These are phyloP conservation scores for Oxytropis ochrocephala DNA, from an alignment of 306 rosid genomes.

Conservation along the genomic window DNA sequence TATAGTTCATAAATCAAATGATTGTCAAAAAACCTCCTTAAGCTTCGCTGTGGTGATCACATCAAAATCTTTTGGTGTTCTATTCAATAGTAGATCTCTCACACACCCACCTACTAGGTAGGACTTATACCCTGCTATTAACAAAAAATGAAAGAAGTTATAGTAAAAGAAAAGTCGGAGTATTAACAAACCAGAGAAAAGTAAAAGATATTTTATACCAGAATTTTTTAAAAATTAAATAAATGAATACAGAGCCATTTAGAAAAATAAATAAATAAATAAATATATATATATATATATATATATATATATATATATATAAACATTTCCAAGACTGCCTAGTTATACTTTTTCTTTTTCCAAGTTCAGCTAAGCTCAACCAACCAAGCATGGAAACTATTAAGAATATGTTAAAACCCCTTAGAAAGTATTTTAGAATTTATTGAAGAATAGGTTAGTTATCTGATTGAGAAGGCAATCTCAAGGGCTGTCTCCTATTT, in stretches of 20 bases:
- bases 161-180: background rate
- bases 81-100: slow-evolving; percentile 72
- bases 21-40: slow-evolving; percentile 41
- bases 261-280: too few relatives aligned
- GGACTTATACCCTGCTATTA: slow-evolving; percentile 66
- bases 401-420: background rate
- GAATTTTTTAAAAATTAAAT: background rate
- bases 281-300: background rate
- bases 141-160: slow-evolving; percentile 16
- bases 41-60: slow-evolving; percentile 82
- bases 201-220: background rate
- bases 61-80: slow-evolving; percentile 84
- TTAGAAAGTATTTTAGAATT: background rate
- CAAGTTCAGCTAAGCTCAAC: slow-evolving; percentile 1
- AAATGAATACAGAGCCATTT: background rate
- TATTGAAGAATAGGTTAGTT: background rate
- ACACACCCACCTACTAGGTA: slow-evolving; percentile 98
- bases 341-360: background rate
- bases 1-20: slow-evolving; percentile 3
- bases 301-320: background rate
- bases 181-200: background rate
- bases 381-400: background rate
- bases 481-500: background rate
- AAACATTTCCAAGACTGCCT: background rate
- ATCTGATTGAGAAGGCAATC: background rate